A percentile compares a stretch with the other conserved stretches of the same genome.
These are phyloP conservation scores for Penicillium parvum DNA, from an alignment of 495 filamentous ascomycete genomes.

Conservation along the genomic window DNA sequence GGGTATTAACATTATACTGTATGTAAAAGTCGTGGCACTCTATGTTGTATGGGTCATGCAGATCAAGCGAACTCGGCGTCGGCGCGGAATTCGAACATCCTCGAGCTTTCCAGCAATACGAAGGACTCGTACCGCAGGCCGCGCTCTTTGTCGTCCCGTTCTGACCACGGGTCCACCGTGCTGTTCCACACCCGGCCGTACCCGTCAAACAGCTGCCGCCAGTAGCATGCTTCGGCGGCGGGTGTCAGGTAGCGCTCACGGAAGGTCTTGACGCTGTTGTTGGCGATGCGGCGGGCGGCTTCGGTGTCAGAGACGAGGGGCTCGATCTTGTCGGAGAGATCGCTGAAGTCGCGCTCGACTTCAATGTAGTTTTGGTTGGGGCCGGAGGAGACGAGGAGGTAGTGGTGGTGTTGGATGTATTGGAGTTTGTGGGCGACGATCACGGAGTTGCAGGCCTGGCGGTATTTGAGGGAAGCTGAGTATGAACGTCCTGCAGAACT, in stretches of 20 bases:
- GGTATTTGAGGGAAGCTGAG: conserved; percentile 55
- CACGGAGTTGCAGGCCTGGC: conserved; percentile 57
- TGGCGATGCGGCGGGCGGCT: conserved; percentile 49
- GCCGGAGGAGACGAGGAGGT: conserved; percentile 40
- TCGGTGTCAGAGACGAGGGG: conserved; percentile 40
- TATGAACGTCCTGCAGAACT: conserved; percentile 39
- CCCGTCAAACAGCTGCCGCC: conserved; percentile 47
- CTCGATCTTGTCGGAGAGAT: conserved; percentile 51
- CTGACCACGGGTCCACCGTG: conserved; percentile 22
- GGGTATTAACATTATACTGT: conserved; percentile 7
- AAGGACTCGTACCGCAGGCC: conserved; percentile 42
- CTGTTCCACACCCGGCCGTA: conserved; percentile 45
- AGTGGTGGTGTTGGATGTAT: conserved; percentile 44
- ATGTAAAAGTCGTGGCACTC: conserved; percentile 2
- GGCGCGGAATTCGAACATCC: conserved; percentile 31
- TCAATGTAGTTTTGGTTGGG: conserved; percentile 59
- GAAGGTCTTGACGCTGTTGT: conserved; percentile 52
- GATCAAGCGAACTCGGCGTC: background rate
- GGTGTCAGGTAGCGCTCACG: conserved; percentile 55
- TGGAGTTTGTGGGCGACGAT: conserved; percentile 49
- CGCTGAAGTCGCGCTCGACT: conserved; percentile 53
- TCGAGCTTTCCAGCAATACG: conserved; percentile 28
- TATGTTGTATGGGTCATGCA: conserved; percentile 9
- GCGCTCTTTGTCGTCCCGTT: conserved; percentile 15
- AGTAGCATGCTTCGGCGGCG: conserved; percentile 57